These are phyloP conservation scores for Phytophthora constricta DNA, from an alignment of 352 stramenopile genomes.

Conservation along the genomic window DNA sequence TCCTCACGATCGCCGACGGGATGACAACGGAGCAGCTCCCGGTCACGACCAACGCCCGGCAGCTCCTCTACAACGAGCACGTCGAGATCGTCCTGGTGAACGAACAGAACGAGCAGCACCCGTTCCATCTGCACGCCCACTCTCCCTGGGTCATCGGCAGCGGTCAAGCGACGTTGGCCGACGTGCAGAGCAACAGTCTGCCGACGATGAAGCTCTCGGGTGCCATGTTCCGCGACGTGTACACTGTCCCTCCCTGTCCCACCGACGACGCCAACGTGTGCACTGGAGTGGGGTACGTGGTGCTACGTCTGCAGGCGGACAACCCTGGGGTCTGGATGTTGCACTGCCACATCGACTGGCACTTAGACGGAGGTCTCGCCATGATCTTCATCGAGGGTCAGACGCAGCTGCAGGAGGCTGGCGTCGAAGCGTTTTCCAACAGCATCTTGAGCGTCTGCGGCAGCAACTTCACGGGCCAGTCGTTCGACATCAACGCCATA, in stretches of 20 bases:
- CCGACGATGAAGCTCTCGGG: slow-evolving; percentile 27
- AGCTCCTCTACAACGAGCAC: slow-evolving; percentile 19
- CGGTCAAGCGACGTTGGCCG: slow-evolving; percentile 23
- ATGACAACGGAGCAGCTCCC: slow-evolving; percentile 25
- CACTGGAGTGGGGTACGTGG: slow-evolving; percentile 22
- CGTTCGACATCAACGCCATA: slow-evolving; percentile 10
- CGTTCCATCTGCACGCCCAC: slow-evolving; percentile 41
- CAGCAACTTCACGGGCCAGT: slow-evolving; percentile 22
- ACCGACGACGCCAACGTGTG: slow-evolving; percentile 18
- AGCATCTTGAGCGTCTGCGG: slow-evolving; percentile 31
- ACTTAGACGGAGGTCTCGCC: slow-evolving; percentile 28
- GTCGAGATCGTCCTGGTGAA: slow-evolving; percentile 39
- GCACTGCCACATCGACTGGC: slow-evolving; percentile 49
- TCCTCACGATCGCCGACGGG: slow-evolving; percentile 31
- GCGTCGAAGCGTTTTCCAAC: slow-evolving; percentile 23
- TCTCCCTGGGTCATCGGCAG: slow-evolving; percentile 29
- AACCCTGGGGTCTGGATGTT: slow-evolving; percentile 46
- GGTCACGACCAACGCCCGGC: slow-evolving; percentile 9
- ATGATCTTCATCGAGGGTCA: slow-evolving; percentile 45
- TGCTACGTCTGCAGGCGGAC: slow-evolving; percentile 35
- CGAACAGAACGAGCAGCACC: slow-evolving; percentile 35
- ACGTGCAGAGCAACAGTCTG: slow-evolving; percentile 14
- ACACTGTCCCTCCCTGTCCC: slow-evolving; percentile 29
- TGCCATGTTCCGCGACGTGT: slow-evolving; percentile 39
- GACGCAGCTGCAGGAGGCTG: slow-evolving; percentile 10